phyloP scores from a whole-genome alignment of 495 filamentous ascomycete species.

The Hypoxylon lienhwacheense region DNA sequence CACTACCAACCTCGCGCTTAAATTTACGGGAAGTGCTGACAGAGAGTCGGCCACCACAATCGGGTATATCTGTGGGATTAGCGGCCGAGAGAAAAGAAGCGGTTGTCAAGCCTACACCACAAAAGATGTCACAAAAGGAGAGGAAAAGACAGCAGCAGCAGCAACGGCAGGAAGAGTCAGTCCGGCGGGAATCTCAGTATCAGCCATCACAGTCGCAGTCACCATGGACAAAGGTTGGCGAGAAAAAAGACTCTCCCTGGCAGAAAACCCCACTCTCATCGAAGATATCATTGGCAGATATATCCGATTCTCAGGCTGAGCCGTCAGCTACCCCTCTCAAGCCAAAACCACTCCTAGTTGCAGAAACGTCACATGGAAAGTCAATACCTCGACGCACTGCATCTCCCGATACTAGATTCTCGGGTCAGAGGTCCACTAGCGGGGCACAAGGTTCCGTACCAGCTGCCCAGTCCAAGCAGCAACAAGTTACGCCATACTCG shows the following conservation, averaged over 20 bases:
- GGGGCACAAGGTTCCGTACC: conserved; percentile 14
- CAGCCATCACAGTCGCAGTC: conserved; percentile 44
- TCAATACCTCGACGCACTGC: conserved; percentile 49
- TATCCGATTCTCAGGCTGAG: conserved; percentile 40
- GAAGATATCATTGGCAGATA: conserved; percentile 39
- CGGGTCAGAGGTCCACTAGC: conserved; percentile 46
- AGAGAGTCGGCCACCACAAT: conserved; percentile 66
- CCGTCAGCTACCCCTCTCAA: conserved; percentile 52
- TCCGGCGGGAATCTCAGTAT: conserved; percentile 50
- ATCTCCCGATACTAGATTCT: conserved; percentile 59
- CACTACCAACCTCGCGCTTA: conserved; percentile 63
- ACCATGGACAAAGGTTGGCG: conserved; percentile 41
- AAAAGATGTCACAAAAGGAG: conserved; percentile 84
- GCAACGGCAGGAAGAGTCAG: conserved; percentile 61
- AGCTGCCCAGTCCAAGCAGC: conserved; percentile 15
- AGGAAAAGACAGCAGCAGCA: conserved; percentile 81
- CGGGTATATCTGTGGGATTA: conserved; percentile 73
- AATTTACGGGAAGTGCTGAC: conserved; percentile 84
- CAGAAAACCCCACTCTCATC: conserved; percentile 51
- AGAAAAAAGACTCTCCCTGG: conserved; percentile 70
- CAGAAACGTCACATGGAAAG: conserved; percentile 33
- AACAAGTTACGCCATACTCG: conserved; percentile 50
- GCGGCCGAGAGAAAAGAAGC: conserved; percentile 54
- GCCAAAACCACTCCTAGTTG: conserved; percentile 46
- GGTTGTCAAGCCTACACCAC: conserved; percentile 38